Base-by-base conservation (phyloP, 108 stramenopile species). In the Stephanodiscus triporus region DNA sequence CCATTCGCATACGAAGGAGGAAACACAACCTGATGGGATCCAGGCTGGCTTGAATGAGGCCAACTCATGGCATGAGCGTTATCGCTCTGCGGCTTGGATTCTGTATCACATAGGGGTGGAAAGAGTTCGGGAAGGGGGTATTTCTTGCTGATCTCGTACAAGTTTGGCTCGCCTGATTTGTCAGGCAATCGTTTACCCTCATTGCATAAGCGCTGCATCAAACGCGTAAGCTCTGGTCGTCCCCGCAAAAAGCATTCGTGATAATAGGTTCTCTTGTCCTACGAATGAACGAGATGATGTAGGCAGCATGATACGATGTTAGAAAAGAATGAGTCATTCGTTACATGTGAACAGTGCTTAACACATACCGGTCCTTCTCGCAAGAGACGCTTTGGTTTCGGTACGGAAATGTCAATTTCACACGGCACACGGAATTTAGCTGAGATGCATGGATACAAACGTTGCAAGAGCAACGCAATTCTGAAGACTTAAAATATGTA, bases 211-310 rank as follows among this genome's bases (percentile, higher is more conserved):
- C 75, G 64, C 20, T 32, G 38, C 70, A 78, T 78, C 1, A 58
- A 8, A 19, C 37, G 34, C 16, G 63, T 50, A 29, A 78, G 69
- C n/a, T 72, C 57, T 14, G 77, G 77, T 11, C 55, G 56, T 24
- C 77, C 77, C 14, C 78, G 70, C 48, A 78, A 37, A 59, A 78
- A 78, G 24, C 48, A 60, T 38, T 78, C 77, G 42, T 78, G 70
- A 49, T 78, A 78, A 26, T 78, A 78, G n/a, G 60, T 55, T 59
- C 26, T 78, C 42, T 78, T 57, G 49, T 38, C 70, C 58, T 59
- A 20, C 55, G 32, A 36, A 43, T 37, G 30, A 38, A 32, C 17
- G 20, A 57, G 8, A 27, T 45, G 23, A 60, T 43, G 1, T 27
- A 23, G 56, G 32, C 56, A 5, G 29, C 56, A 30, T 10, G 13